Percentiles rank a stretch among this genome's conserved stretches.
Evolutionary conservation across 2,329 filamentous ascomycete species (phyloP).

Genomic region (Elsinoe perseae): DNA sequence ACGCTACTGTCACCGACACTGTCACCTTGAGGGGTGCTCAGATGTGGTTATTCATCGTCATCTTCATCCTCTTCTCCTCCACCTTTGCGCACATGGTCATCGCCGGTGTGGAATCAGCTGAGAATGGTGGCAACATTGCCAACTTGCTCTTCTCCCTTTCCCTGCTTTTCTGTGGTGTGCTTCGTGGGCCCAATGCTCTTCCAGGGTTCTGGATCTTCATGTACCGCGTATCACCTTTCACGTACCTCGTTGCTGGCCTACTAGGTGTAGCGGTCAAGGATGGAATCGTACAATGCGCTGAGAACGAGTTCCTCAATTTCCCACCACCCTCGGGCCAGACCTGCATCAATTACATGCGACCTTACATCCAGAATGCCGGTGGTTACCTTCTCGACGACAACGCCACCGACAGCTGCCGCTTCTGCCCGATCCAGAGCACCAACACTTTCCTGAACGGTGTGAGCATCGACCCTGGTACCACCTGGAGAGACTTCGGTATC

Average conservation of each 20-base stretch:
- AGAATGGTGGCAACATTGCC: constrained; percentile 67
- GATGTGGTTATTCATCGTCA: constrained; percentile 68
- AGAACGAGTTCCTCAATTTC: constrained; percentile 63
- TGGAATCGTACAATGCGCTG: constrained; percentile 56
- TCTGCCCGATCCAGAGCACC: constrained; percentile 36
- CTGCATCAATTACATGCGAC: constrained; percentile 34
- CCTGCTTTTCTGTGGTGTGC: constrained; percentile 63
- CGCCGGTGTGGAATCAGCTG: constrained; percentile 64
- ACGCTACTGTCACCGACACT: constrained; percentile 55
- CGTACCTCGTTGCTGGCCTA: constrained; percentile 69
- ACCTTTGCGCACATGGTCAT: constrained; percentile 77
- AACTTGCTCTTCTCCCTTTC: constrained; percentile 66
- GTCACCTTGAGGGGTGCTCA: constrained; percentile 63
- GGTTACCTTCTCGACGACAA: constrained; percentile 33
- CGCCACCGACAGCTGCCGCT: constrained; percentile 32
- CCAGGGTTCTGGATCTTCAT: constrained; percentile 76
- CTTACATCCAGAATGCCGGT: constrained; percentile 26
- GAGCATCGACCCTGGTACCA: constrained; percentile 36
- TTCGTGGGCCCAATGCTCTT: constrained; percentile 54
- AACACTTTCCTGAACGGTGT: constrained; percentile 38
- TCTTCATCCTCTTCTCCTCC: constrained; percentile 71
- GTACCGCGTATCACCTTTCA: constrained; percentile 75
- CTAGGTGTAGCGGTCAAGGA: constrained; percentile 63
- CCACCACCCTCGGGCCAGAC: constrained; percentile 46
- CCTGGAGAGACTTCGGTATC: constrained; percentile 51